phyloP scores from a whole-genome alignment of 2,329 filamentous ascomycete species.

The Gnomoniopsis sp. region DNA sequence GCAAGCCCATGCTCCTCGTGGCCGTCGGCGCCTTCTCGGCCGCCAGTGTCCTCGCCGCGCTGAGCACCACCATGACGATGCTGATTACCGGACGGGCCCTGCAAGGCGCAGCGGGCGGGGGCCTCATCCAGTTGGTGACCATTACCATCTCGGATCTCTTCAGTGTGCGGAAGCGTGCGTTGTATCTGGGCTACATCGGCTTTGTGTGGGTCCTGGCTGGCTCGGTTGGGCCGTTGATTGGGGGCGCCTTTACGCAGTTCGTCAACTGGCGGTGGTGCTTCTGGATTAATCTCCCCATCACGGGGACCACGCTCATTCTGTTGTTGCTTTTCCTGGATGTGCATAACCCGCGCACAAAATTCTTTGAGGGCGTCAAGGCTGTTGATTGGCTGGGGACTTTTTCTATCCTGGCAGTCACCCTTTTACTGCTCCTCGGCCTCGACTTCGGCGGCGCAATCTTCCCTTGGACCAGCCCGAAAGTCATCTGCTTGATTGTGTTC shows the following conservation, averaged over 20 bases:
- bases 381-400: slow-evolving; percentile 59
- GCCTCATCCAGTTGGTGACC: slow-evolving; percentile 32
- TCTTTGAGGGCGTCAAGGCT: slow-evolving; percentile 56
- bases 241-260: slow-evolving; percentile 22
- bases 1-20: slow-evolving; percentile 34
- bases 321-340: slow-evolving; percentile 36
- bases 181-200: slow-evolving; percentile 30
- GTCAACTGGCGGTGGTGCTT: slow-evolving; percentile 25
- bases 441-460: slow-evolving; percentile 62
- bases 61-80: slow-evolving; percentile 31
- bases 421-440: slow-evolving; percentile 65
- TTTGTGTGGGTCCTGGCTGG: slow-evolving; percentile 46
- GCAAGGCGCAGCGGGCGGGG: slow-evolving; percentile 34
- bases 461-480: slow-evolving; percentile 56
- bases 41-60: slow-evolving; percentile 33
- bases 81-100: slow-evolving; percentile 32
- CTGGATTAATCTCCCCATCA: slow-evolving; percentile 24
- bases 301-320: slow-evolving; percentile 19
- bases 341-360: slow-evolving; percentile 57
- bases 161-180: slow-evolving; percentile 26
- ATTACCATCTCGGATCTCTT: slow-evolving; percentile 36
- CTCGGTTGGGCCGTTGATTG: slow-evolving; percentile 22
- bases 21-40: slow-evolving; percentile 33
- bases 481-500: slow-evolving; percentile 57
- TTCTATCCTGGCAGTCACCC: slow-evolving; percentile 54